These are phyloP conservation scores for Lumnitzera racemosa DNA, from an alignment of 345 rosid genomes.

Conservation along the genomic window DNA sequence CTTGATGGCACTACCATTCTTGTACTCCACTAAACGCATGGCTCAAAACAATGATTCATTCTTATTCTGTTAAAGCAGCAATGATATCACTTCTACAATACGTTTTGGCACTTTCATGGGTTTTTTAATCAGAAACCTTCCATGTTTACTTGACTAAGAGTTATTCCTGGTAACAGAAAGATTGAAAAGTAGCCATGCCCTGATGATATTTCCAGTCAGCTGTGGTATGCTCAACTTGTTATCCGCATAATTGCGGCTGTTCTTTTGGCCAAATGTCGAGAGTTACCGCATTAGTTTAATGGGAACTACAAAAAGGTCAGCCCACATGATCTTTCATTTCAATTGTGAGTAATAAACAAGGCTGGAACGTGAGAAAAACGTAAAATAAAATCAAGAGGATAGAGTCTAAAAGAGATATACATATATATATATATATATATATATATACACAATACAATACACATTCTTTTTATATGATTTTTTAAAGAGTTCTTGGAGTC, in stretches of 20 bases:
- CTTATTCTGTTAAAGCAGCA: constrained; percentile 6
- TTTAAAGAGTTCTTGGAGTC: constrained; percentile 23
- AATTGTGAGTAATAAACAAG: too few species aligned
- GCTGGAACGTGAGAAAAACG: background rate
- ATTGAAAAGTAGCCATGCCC: too few species aligned
- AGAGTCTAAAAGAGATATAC: constrained; percentile 1
- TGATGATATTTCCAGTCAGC: too few species aligned
- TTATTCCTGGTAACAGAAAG: too few species aligned
- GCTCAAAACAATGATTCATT: constrained; percentile 19
- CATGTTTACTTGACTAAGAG: too few species aligned
- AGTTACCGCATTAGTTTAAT: too few species aligned
- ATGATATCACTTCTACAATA: constrained; percentile 21
- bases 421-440: too few species aligned
- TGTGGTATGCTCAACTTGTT: too few species aligned
- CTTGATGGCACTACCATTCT: constrained; percentile 11
- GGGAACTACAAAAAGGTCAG: too few species aligned
- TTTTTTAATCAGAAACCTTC: background rate
- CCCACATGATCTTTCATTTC: too few species aligned
- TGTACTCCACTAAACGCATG: constrained; percentile 17
- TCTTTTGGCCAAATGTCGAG: too few species aligned
- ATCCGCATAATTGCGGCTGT: too few species aligned
- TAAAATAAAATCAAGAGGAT: background rate
- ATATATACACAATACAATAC: constrained; percentile 17
- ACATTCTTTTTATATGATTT: constrained; percentile 21
- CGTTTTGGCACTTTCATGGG: background rate